Conservation (phyloP, 2,329 filamentous ascomycete genomes). For the Hymenoscyphus scutula region DNA sequence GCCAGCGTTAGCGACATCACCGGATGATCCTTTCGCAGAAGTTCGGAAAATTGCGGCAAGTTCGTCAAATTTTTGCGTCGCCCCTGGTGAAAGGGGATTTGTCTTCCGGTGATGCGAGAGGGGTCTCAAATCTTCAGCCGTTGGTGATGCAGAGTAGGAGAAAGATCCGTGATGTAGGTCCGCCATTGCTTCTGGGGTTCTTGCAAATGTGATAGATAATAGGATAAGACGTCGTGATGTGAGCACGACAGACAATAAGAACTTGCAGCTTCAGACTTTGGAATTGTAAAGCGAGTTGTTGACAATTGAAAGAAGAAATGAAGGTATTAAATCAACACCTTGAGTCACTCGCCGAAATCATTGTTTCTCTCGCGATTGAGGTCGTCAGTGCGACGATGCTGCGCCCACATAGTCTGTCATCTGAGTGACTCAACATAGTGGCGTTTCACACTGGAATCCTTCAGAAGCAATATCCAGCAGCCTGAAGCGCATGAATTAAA, state of each 20-base stretch:
- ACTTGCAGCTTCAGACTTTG: no score
- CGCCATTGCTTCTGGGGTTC: slow-evolving; percentile 7
- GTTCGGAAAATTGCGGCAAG: slow-evolving; percentile 4
- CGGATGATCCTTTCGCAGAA: neutral
- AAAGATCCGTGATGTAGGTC: slow-evolving; percentile 9
- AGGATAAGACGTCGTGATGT: neutral
- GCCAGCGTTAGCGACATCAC: neutral
- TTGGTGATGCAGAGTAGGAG: slow-evolving; percentile 9
- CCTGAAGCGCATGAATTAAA: no score
- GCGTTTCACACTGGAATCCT: no score
- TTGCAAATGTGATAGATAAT: neutral
- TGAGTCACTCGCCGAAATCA: slow-evolving; percentile 15
- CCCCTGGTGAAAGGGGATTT: no score
- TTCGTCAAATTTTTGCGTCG: slow-evolving; percentile 1
- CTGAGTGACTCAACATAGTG: neutral
- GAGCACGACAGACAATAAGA: neutral
- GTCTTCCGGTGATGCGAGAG: neutral
- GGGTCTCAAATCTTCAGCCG: neutral
- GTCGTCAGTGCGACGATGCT: neutral
- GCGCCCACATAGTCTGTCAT: neutral
- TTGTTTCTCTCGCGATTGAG: neutral
- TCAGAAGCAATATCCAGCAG: no score
- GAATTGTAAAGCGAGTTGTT: no score
- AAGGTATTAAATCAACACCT: neutral
- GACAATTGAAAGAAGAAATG: neutral